phyloP scores from a whole-genome alignment of 2,329 filamentous ascomycete species.

The Xylariaceae sp. region DNA sequence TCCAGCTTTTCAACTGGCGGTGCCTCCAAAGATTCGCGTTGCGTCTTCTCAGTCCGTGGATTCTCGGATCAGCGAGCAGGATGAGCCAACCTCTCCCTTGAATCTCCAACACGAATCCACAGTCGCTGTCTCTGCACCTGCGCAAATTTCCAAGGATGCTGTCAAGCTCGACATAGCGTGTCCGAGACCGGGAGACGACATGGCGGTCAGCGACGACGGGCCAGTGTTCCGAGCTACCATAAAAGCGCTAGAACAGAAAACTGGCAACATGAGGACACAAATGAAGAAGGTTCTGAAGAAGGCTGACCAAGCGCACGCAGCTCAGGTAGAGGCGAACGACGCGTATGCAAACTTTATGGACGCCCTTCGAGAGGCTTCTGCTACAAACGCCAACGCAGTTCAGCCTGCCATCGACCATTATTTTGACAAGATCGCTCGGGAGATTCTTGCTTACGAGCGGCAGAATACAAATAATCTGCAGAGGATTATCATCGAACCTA shows the following conservation, averaged over 20 bases:
- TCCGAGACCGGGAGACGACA: constrained; percentile 79
- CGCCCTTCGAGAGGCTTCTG: constrained; percentile 79
- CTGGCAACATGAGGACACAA: constrained; percentile 83
- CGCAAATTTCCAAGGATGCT: constrained; percentile 35
- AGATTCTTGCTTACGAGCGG: constrained; percentile 83
- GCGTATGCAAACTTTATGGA: constrained; percentile 79
- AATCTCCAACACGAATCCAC: constrained; percentile 34
- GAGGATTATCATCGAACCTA: constrained; percentile 89
- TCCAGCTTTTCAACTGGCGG: constrained; percentile 66
- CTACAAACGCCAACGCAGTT: constrained; percentile 92
- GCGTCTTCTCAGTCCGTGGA: constrained; percentile 86
- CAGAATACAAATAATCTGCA: constrained; percentile 82
- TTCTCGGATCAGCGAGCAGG: constrained; percentile 72
- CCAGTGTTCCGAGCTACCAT: constrained; percentile 95
- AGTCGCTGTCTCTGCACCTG: constrained; percentile 12
- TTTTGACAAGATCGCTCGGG: constrained; percentile 91
- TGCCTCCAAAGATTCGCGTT: constrained; percentile 73
- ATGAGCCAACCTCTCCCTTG: constrained; percentile 55
- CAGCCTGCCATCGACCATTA: constrained; percentile 96
- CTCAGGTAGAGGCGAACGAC: constrained; percentile 81
- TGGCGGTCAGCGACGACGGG: constrained; percentile 82
- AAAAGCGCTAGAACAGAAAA: constrained; percentile 94
- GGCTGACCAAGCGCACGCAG: constrained; percentile 80
- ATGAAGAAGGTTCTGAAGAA: constrained; percentile 96
- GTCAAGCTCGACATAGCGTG: constrained; percentile 87